Percentiles rank a stretch among this genome's conserved stretches.
Conservation (phyloP, 352 stramenopile genomes). For the Phytopythium litorale region DNA sequence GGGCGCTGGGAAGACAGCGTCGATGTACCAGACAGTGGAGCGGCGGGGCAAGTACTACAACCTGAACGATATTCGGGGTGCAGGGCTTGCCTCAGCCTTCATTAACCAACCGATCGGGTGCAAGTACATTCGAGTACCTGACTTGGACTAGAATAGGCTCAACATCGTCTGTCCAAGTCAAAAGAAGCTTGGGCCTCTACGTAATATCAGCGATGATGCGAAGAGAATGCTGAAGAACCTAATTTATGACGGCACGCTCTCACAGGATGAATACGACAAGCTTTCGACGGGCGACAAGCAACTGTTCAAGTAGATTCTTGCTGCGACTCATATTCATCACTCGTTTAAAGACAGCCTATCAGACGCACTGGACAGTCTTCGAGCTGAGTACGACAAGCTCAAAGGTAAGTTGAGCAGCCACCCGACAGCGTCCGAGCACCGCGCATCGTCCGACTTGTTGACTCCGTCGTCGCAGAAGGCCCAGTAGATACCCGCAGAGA, state of each 20-base stretch:
- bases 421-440: too few relatives aligned
- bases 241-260: not conserved
- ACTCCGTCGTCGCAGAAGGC: too few relatives aligned
- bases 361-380: conserved; percentile 12
- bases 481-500: too few relatives aligned
- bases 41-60: conserved; percentile 9
- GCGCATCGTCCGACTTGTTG: too few relatives aligned
- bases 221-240: conserved; percentile 9
- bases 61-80: conserved; percentile 11
- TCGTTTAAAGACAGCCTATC: conserved; percentile 3
- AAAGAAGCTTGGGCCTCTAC: not conserved
- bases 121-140: conserved; percentile 11
- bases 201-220: not conserved
- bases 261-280: conserved; percentile 9
- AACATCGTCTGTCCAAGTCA: conserved; percentile 7
- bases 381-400: conserved; percentile 16
- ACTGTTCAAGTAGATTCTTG: not conserved
- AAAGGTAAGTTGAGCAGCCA: conserved; percentile 13
- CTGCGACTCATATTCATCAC: not conserved
- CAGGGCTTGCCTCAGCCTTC: conserved; percentile 5
- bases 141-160: conserved; percentile 6
- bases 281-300: conserved; percentile 5
- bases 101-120: conserved; percentile 6
- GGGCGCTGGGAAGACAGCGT: conserved; percentile 6
- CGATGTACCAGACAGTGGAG: conserved; percentile 1